Conservation (phyloP, 768 basidiomycete species). For the Suillus decipiens region DNA sequence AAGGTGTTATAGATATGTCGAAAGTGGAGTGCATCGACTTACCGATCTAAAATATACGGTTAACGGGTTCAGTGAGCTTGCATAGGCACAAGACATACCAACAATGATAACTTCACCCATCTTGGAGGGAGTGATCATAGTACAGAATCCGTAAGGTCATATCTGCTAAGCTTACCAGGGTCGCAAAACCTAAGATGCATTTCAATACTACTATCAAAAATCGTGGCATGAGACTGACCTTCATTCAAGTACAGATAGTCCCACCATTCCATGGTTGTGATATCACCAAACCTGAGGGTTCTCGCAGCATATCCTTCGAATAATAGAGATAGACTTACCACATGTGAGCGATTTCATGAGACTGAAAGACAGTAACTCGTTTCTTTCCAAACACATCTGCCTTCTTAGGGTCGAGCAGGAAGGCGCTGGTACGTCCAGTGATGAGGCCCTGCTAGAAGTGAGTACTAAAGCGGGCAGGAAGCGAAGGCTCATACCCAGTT, state of each 20-base stretch:
- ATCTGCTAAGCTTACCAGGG: constrained; percentile 52
- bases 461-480: not conserved
- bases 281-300: constrained; percentile 76
- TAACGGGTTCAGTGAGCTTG: constrained; percentile 1
- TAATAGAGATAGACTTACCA: constrained; percentile 44
- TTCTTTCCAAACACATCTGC: constrained; percentile 76
- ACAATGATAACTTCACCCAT: constrained; percentile 89
- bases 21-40: constrained; percentile 21
- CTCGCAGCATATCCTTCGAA: not conserved
- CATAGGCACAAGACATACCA: constrained; percentile 43
- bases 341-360: constrained; percentile 88
- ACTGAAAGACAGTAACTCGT: constrained; percentile 72
- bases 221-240: constrained; percentile 40
- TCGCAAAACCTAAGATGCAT: constrained; percentile 67
- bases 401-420: constrained; percentile 77
- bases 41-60: constrained; percentile 48
- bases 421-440: constrained; percentile 81
- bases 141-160: not conserved
- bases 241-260: constrained; percentile 82
- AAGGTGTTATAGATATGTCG: not conserved
- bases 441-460: constrained; percentile 65
- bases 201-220: constrained; percentile 9
- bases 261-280: constrained; percentile 95
- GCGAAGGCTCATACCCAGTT: constrained; percentile 59
- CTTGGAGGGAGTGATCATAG: constrained; percentile 32